These are phyloP conservation scores for Fusarium devonianum DNA, from an alignment of 2,329 filamentous ascomycete species.

Conservation along the genomic window DNA sequence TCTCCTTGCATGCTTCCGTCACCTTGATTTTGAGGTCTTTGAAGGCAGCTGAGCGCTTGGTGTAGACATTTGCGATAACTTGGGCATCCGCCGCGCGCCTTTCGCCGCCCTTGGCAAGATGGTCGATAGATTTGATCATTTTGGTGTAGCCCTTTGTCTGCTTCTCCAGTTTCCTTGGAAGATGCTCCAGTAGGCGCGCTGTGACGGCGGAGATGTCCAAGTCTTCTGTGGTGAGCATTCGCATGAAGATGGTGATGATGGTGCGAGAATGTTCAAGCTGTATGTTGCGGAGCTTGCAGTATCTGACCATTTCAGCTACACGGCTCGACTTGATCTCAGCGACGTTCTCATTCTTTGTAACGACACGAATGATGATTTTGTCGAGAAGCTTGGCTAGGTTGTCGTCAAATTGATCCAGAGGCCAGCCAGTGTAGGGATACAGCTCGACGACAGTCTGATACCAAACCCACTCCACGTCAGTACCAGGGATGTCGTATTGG, in stretches of 20 bases:
- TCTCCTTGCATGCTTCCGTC: background rate
- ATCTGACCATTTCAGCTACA: constrained; percentile 16
- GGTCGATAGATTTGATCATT: constrained; percentile 19
- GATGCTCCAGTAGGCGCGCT: constrained; percentile 9
- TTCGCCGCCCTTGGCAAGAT: constrained; percentile 19
- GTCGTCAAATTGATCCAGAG: constrained; percentile 12
- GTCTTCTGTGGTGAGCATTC: background rate
- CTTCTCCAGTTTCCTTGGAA: constrained; percentile 14
- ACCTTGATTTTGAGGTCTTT: constrained; percentile 16
- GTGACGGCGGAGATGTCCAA: background rate
- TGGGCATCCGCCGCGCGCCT: background rate
- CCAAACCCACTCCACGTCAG: constrained; percentile 22
- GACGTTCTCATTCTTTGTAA: constrained; percentile 24
- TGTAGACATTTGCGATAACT: constrained; percentile 20
- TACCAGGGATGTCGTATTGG: constrained; percentile 19
- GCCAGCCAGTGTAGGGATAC: constrained; percentile 32
- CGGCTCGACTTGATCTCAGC: constrained; percentile 12
- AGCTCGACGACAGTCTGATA: constrained; percentile 25
- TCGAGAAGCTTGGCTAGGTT: constrained; percentile 25
- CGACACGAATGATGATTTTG: constrained; percentile 25
- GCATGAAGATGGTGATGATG: constrained; percentile 25
- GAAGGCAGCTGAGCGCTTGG: constrained; percentile 26
- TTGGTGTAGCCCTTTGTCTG: constrained; percentile 18
- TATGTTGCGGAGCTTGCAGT: constrained; percentile 26
- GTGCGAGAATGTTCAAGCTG: constrained; percentile 29